phyloP scores from a whole-genome alignment of 192 early-diverging fungal species.

The Coemansia sp. region DNA sequence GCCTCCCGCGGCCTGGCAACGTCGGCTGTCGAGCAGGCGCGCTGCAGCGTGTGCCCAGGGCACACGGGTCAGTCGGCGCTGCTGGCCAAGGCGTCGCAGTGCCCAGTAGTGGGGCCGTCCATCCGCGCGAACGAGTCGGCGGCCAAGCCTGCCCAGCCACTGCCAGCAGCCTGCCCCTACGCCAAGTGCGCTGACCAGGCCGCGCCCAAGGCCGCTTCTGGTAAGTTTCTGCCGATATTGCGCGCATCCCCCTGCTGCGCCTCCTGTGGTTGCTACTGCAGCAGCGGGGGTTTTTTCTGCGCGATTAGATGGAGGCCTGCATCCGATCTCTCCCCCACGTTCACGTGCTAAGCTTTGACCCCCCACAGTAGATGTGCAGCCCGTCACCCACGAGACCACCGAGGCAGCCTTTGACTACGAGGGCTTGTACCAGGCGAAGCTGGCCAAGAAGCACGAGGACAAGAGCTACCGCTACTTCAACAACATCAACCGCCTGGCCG shows the following conservation, averaged over 20 bases:
- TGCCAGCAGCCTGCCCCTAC: slow-evolving; percentile 32
- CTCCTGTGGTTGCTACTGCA: background rate
- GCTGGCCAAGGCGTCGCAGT: slow-evolving; percentile 49
- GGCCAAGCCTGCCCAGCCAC: slow-evolving; percentile 5
- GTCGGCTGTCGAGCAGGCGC: slow-evolving; percentile 36
- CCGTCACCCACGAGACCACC: slow-evolving; percentile 21
- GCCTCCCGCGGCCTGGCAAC: slow-evolving; percentile 32
- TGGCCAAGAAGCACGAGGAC: slow-evolving; percentile 96
- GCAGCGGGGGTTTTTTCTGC: background rate
- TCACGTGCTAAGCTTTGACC: background rate
- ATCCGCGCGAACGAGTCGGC: slow-evolving; percentile 38
- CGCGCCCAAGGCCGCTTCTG: background rate
- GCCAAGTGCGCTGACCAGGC: slow-evolving; percentile 19
- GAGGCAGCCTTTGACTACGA: slow-evolving; percentile 82
- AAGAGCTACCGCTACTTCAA: slow-evolving; percentile 99
- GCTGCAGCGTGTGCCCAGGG: slow-evolving; percentile 47
- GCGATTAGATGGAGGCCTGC: background rate
- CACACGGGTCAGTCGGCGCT: slow-evolving; percentile 51
- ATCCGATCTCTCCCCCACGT: background rate
- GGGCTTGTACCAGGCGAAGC: slow-evolving; percentile 71
- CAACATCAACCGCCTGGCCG: slow-evolving; percentile 98
- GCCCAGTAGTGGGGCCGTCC: slow-evolving; percentile 47
- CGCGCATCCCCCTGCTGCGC: background rate
- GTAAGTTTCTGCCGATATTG: no score
- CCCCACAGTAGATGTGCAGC: slow-evolving; percentile 1